Conservation (phyloP, 768 basidiomycete genomes). For the Leccinum longicurvipes region DNA sequence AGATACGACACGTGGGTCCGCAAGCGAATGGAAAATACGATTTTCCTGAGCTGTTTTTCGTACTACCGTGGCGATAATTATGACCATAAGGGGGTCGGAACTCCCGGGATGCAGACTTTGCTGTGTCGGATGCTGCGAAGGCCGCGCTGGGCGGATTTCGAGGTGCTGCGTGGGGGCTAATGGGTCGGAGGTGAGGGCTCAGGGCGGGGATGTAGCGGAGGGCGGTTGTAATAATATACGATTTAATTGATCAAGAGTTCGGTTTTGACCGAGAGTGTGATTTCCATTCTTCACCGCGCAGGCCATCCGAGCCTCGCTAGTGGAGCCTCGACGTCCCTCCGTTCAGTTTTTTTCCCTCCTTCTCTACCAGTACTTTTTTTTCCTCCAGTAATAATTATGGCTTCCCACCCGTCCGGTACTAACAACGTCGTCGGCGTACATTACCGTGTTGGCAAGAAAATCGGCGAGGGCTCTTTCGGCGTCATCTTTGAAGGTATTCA, state of each 20-base stretch:
- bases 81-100: conserved; percentile 16
- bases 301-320: conserved; percentile 24
- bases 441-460: conserved; percentile 98
- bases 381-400: conserved; percentile 42
- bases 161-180: not conserved
- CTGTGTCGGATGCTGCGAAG: not conserved
- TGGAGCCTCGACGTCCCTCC: conserved; percentile 6
- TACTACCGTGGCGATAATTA: conserved; percentile 35
- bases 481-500: conserved; percentile 86
- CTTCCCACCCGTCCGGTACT: conserved; percentile 53
- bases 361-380: conserved; percentile 14
- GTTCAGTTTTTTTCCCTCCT: not conserved
- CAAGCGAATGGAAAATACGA: conserved; percentile 32
- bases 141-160: not conserved
- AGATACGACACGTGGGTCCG: conserved; percentile 36
- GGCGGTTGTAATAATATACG: conserved; percentile 3
- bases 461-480: conserved; percentile 98
- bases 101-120: not conserved
- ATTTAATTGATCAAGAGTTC: conserved; percentile 8
- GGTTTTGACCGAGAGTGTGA: conserved; percentile 30
- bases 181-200: conserved; percentile 9
- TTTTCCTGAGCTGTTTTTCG: conserved; percentile 44
- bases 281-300: conserved; percentile 32
- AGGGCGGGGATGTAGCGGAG: conserved; percentile 20
- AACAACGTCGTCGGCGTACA: conserved; percentile 91